phyloP scores from a whole-genome alignment of 1,284 basidiomycete species.

The Ceratobasidium sp. region DNA sequence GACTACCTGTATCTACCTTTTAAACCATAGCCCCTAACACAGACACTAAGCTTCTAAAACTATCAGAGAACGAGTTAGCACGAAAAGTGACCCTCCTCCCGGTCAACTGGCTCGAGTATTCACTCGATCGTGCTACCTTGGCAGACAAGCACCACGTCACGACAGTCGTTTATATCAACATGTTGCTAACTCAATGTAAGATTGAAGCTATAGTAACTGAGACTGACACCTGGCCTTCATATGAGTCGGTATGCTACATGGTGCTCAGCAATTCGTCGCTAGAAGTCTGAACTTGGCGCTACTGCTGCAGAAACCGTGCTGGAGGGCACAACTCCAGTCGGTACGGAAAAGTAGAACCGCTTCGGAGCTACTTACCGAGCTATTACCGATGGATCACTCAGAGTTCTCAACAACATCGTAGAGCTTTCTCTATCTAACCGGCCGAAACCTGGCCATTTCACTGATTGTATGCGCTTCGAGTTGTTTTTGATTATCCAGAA shows the following conservation, averaged over 20 bases:
- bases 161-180: neutral
- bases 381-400: no score
- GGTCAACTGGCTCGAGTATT: slow-evolving; percentile 3
- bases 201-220: neutral
- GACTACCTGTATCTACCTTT: neutral
- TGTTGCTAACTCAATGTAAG: slow-evolving; percentile 1
- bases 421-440: no score
- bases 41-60: no score
- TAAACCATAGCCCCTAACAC: neutral
- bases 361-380: no score
- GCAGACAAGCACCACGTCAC: neutral
- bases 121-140: neutral
- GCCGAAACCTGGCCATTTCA: no score
- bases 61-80: neutral
- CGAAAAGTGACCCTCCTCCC: slow-evolving; percentile 3
- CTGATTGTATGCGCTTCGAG: no score
- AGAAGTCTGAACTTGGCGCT: no score
- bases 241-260: neutral
- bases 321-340: no score
- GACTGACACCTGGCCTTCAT: neutral
- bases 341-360: no score
- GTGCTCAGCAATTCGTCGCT: neutral
- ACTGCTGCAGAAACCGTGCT: no score
- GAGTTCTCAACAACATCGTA: no score
- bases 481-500: no score